Percentiles rank a stretch among this genome's conserved stretches.
These are phyloP conservation scores for Castanospermum australe DNA, from an alignment of 306 rosid species.

Conservation along the genomic window DNA sequence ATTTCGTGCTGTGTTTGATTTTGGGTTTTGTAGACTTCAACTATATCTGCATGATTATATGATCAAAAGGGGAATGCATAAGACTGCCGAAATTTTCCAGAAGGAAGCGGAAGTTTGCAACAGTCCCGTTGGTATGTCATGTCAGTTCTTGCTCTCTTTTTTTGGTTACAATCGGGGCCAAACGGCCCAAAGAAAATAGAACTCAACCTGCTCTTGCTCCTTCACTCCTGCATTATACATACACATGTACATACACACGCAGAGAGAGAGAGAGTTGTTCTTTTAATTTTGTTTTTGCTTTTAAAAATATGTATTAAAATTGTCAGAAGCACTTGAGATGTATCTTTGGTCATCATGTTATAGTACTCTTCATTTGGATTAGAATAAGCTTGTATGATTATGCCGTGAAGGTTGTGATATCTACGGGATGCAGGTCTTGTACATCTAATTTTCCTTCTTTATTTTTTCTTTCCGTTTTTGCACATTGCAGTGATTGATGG, in stretches of 20 bases:
- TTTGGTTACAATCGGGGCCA: no score
- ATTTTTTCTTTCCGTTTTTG: not conserved
- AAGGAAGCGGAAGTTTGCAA: constrained; percentile 30
- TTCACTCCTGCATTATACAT: not conserved
- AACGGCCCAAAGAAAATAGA: no score
- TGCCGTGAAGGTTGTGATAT: not conserved
- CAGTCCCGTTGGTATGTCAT: constrained; percentile 26
- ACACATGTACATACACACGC: not conserved
- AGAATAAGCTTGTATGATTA: not conserved
- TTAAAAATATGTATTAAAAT: not conserved
- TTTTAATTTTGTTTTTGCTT: not conserved
- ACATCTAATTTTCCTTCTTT: no score
- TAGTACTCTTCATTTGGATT: no score
- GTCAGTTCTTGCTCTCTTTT: no score
- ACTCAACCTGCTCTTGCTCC: not conserved
- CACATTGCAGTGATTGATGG: not conserved
- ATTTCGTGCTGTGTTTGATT: not conserved
- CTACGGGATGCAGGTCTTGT: not conserved
- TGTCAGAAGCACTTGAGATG: not conserved
- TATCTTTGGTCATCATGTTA: not conserved
- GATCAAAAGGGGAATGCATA: constrained; percentile 44
- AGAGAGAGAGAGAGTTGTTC: not conserved
- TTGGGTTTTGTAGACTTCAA: constrained; percentile 34
- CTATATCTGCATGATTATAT: constrained; percentile 49
- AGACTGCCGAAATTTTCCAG: constrained; percentile 44